Base-by-base conservation (phyloP, 768 basidiomycete genomes). In the Ephemerocybe angulata region DNA sequence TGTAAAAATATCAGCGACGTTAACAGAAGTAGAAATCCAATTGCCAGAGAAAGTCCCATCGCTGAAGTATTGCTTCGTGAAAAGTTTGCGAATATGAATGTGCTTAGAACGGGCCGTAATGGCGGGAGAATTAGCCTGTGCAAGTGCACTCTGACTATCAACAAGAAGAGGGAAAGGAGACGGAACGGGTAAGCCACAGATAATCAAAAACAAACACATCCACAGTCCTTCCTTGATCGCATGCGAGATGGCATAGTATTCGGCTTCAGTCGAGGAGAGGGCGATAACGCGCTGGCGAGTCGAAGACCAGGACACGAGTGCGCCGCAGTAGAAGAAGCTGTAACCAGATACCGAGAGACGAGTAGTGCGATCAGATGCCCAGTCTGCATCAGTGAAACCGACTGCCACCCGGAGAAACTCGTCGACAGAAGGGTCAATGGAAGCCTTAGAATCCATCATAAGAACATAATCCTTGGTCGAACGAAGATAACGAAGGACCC, bases 1-100 rank as follows among this genome's bases (percentile, higher is more conserved):
- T 0, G 74, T 78, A 49, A 79, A 67, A 8, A 72, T 62, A 60
- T 78, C 76, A 1, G 76, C 72, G 12, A 63, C 40, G 57, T 71
- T 75, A 27, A n/a, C n/a, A n/a, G n/a, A n/a, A n/a, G n/a, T n/a
- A n/a, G n/a, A n/a, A n/a, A n/a, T n/a, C n/a, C n/a, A n/a, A n/a
- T n/a, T n/a, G n/a, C n/a, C n/a, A n/a, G n/a, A n/a, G n/a, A n/a
- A n/a, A n/a, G n/a, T n/a, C n/a, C 56, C 47, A 2, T 60, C 57
- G 12, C 56, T 50, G 2, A 49, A 71, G 24, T 68, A 59, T 31
- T 74, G 60, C 3, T 67, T 66, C 41, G 76, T 68, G 60, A 68
- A 72, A 50, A 76, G 74, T 52, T 73, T 65, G 0, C 54, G 31
- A 19, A 63, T 52, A 50, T 63, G 52, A 21, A 63, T 61, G 42